These are phyloP conservation scores for Silene latifolia DNA, from an alignment of 148 eudicot genomes.

Conservation along the genomic window DNA sequence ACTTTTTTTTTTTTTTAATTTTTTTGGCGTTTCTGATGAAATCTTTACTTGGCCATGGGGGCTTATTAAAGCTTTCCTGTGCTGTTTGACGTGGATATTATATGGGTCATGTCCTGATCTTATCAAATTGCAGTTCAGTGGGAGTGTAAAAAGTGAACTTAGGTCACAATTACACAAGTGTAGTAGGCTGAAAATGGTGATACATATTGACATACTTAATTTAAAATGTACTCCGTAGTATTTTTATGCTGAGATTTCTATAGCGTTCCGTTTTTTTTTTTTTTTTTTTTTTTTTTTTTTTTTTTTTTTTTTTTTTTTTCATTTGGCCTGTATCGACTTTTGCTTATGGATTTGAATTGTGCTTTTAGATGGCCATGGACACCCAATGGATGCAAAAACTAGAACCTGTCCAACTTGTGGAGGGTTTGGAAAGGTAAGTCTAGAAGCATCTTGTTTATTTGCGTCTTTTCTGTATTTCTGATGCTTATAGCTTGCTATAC, in stretches of 20 bases:
- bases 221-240: not conserved
- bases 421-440: conserved; percentile 76
- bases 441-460: conserved; percentile 3
- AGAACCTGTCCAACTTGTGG: conserved; percentile 67
- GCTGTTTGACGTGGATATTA: not conserved
- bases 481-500: not conserved
- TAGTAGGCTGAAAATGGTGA: not conserved
- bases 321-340: conserved; percentile 10
- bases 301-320: not conserved
- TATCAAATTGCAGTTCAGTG: not conserved
- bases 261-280: not conserved
- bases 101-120: not conserved
- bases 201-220: not conserved
- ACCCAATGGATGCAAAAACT: conserved; percentile 70
- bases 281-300: not conserved
- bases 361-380: conserved; percentile 72
- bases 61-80: not conserved
- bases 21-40: not conserved
- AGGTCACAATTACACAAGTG: not conserved
- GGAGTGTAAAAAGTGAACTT: not conserved
- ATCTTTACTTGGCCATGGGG: not conserved
- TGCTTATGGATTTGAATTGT: conserved; percentile 23
- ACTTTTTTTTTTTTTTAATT: not conserved
- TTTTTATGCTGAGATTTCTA: not conserved
- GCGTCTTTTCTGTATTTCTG: not conserved